These are phyloP conservation scores for Pythium monospermum DNA, from an alignment of 352 stramenopile species.

Conservation along the genomic window DNA sequence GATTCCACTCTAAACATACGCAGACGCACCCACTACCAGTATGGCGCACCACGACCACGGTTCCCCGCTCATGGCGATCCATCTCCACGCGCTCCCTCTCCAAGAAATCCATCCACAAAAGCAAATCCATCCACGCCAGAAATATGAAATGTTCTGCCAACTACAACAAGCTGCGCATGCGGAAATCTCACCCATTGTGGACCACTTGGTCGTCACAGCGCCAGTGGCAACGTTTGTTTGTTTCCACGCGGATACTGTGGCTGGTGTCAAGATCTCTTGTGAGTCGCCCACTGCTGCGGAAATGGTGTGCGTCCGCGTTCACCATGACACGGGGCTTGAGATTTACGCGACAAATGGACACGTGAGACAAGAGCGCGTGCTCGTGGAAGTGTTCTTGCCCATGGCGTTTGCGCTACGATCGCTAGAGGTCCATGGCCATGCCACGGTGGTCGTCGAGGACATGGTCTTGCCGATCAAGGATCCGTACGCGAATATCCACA, in stretches of 20 bases:
- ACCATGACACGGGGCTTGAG: conserved; percentile 12
- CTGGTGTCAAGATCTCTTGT: conserved; percentile 1
- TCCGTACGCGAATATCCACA: conserved; percentile 1
- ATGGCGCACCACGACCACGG: not conserved
- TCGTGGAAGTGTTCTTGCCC: conserved; percentile 12
- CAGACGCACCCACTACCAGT: no score
- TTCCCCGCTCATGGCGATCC: conserved; percentile 5
- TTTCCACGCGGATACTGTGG: not conserved
- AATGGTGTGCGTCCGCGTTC: conserved; percentile 5
- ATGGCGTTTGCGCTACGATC: not conserved
- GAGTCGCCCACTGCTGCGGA: not conserved
- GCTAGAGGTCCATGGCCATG: conserved; percentile 1
- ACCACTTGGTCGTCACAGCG: conserved; percentile 1
- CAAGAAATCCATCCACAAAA: not conserved
- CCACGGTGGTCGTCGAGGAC: conserved; percentile 8
- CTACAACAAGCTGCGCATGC: not conserved
- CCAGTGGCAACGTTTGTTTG: not conserved
- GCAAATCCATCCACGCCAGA: not conserved
- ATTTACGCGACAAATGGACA: not conserved
- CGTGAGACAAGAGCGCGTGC: not conserved
- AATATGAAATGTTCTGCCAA: conserved; percentile 1
- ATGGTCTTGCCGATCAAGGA: not conserved
- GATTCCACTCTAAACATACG: no score
- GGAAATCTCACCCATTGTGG: conserved; percentile 1
- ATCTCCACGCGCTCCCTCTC: not conserved